Evolutionary conservation across 1,284 basidiomycete species (phyloP).

Genomic region (Ustilago crameri): DNA sequence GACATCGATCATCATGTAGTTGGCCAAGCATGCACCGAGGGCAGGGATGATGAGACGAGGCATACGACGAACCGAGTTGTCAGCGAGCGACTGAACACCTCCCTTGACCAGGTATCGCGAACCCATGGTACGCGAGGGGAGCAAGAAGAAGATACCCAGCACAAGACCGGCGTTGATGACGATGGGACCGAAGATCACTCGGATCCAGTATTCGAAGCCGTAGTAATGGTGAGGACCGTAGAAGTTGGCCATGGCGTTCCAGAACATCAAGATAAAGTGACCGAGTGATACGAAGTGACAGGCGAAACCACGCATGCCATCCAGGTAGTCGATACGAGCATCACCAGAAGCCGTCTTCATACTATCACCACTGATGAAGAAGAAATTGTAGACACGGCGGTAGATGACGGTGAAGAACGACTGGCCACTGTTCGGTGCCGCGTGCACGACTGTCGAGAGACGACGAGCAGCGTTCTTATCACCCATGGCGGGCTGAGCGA

Average conservation of each 20-base stretch:
- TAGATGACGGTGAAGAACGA: conserved; percentile 46
- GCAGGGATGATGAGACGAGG: conserved; percentile 57
- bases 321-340: conserved; percentile 58
- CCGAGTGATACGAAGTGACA: conserved; percentile 58
- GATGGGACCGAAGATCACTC: conserved; percentile 52
- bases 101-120: conserved; percentile 56
- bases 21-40: conserved; percentile 45
- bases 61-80: conserved; percentile 56
- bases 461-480: conserved; percentile 46
- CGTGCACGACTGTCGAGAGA: conserved; percentile 29
- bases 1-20: conserved; percentile 60
- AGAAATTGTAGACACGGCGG: conserved; percentile 32
- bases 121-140: conserved; percentile 58
- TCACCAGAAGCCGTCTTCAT: conserved; percentile 47
- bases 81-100: conserved; percentile 50
- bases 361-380: conserved; percentile 42
- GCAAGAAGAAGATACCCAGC: conserved; percentile 59
- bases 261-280: conserved; percentile 61
- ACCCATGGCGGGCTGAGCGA: conserved; percentile 52
- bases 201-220: conserved; percentile 50
- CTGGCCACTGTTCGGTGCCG: conserved; percentile 35
- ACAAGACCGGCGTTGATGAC: conserved; percentile 54
- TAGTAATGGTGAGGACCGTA: conserved; percentile 48
- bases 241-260: conserved; percentile 47
- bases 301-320: conserved; percentile 60